phyloP scores from a whole-genome alignment of 305 asterid species.

The Caryopteris hybrid region DNA sequence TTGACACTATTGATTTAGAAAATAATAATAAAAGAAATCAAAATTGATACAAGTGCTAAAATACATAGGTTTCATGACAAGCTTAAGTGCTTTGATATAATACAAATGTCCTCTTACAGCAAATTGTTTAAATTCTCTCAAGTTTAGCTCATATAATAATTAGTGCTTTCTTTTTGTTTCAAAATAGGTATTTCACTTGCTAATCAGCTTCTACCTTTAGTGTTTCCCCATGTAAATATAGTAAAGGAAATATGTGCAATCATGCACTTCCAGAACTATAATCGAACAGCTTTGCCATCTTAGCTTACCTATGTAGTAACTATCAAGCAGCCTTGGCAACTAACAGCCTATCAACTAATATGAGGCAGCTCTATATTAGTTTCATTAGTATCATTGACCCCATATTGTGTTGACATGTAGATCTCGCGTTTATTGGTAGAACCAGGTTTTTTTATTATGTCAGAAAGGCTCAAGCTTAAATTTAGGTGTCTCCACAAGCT shows the following conservation, averaged over 20 bases:
- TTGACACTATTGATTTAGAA: background rate
- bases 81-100: background rate
- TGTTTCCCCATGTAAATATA: background rate
- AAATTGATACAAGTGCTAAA: too few relatives aligned
- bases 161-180: too few relatives aligned
- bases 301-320: background rate
- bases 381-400: background rate
- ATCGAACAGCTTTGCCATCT: background rate
- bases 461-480: background rate
- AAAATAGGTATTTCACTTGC: too few relatives aligned
- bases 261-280: background rate
- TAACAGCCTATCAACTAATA: conserved; percentile 2
- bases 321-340: background rate
- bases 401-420: background rate
- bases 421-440: background rate
- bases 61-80: background rate
- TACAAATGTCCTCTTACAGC: background rate
- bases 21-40: too few relatives aligned
- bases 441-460: background rate
- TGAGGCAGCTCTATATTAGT: background rate
- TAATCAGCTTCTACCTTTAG: conserved; percentile 8
- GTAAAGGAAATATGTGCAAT: background rate
- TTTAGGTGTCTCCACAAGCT: background rate
- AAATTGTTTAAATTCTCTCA: background rate
- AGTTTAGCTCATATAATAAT: background rate